Evolutionary conservation across 306 rosid genomes (phyloP).

Genomic region (Urtica urens): DNA sequence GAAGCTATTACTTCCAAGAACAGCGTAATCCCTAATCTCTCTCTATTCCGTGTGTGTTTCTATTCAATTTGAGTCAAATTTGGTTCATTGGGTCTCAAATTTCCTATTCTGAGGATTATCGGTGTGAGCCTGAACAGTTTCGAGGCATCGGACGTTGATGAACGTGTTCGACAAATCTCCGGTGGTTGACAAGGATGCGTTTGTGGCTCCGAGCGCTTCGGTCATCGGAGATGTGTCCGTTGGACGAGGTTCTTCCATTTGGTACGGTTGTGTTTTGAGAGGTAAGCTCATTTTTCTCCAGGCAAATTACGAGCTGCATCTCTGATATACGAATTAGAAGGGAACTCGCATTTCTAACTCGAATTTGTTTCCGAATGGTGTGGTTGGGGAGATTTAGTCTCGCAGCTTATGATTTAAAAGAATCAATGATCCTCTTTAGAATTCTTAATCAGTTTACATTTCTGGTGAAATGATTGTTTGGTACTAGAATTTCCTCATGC

Average conservation of each 20-base stretch:
- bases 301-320: not conserved
- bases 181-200: slow-evolving; percentile 61
- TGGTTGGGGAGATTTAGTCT: too few relatives aligned
- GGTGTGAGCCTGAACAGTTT: slow-evolving; percentile 31
- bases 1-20: slow-evolving; percentile 76
- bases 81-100: not conserved
- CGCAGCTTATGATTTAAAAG: too few relatives aligned
- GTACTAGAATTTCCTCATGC: too few relatives aligned
- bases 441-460: too few relatives aligned
- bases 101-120: not conserved
- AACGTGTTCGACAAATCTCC: slow-evolving; percentile 72
- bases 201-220: slow-evolving; percentile 89
- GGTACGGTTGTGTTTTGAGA: slow-evolving; percentile 96
- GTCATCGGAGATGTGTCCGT: slow-evolving; percentile 65
- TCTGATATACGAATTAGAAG: not conserved
- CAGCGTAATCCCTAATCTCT: slow-evolving; percentile 35
- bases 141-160: slow-evolving; percentile 92
- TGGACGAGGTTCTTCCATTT: slow-evolving; percentile 68
- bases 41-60: not conserved
- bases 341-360: too few relatives aligned
- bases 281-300: slow-evolving; percentile 38
- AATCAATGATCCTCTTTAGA: too few relatives aligned
- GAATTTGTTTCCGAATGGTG: too few relatives aligned
- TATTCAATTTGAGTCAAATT: not conserved
- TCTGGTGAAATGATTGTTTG: too few relatives aligned